These are phyloP conservation scores for Backusella tuberculispora DNA, from an alignment of 192 early-diverging fungal species.

Conservation along the genomic window DNA sequence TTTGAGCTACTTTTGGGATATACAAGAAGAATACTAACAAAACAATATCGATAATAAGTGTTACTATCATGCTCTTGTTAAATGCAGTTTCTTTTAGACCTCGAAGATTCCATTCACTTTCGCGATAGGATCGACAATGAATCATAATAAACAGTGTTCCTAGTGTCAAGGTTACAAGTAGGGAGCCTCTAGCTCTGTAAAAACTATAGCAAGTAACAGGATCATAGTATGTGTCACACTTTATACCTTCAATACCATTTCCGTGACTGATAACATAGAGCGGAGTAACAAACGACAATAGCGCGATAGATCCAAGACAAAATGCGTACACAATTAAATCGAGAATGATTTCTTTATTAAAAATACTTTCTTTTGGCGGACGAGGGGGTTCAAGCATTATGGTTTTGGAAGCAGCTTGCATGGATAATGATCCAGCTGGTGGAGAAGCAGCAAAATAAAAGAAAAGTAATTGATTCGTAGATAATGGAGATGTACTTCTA, in stretches of 20 bases:
- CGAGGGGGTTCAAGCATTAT: conserved; percentile 79
- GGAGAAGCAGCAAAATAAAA: conserved; percentile 81
- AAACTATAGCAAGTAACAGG: conserved; percentile 53
- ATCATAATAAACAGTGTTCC: conserved; percentile 65
- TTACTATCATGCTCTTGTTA: conserved; percentile 51
- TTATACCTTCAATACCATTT: conserved; percentile 50
- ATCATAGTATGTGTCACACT: conserved; percentile 53
- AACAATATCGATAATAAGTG: conserved; percentile 49
- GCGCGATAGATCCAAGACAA: conserved; percentile 55
- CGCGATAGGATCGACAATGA: conserved; percentile 71
- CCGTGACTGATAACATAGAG: conserved; percentile 60
- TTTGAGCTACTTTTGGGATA: conserved; percentile 60
- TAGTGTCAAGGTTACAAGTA: conserved; percentile 48
- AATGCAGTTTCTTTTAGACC: conserved; percentile 44
- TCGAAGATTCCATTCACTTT: conserved; percentile 57
- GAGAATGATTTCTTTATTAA: conserved; percentile 66
- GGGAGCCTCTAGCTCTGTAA: conserved; percentile 66
- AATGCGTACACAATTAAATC: conserved; percentile 72
- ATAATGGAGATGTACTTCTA: conserved; percentile 72
- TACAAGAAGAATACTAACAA: conserved; percentile 62
- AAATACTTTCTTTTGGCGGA: conserved; percentile 64
- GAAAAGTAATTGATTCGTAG: conserved; percentile 77
- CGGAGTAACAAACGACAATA: conserved; percentile 65
- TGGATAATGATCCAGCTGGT: conserved; percentile 71
- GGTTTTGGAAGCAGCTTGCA: conserved; percentile 65